These are phyloP conservation scores for Ustilago cynodontis DNA, from an alignment of 1,284 basidiomycete species.

Conservation along the genomic window DNA sequence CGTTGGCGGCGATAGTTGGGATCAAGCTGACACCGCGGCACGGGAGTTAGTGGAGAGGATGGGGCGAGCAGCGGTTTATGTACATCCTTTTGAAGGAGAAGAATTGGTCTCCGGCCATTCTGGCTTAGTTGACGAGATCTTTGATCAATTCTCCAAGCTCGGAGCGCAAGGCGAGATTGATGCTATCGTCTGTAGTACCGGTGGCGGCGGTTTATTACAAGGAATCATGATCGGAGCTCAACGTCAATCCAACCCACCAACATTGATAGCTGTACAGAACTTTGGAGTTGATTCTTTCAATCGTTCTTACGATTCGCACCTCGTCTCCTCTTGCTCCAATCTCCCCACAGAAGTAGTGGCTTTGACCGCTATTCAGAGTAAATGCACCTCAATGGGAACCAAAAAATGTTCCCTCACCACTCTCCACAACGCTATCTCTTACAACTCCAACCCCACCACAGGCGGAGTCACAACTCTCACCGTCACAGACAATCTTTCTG, in stretches of 20 bases:
- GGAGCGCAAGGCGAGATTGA: conserved; percentile 5
- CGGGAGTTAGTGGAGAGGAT: conserved; percentile 22
- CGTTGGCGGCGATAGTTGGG: conserved; percentile 33
- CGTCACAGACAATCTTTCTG: conserved; percentile 53
- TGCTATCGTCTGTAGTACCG: conserved; percentile 30
- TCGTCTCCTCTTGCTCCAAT: neutral
- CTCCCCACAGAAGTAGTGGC: conserved; percentile 22
- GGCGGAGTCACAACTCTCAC: conserved; percentile 33
- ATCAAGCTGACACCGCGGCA: conserved; percentile 45
- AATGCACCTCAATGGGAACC: conserved; percentile 65
- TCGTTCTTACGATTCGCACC: conserved; percentile 28
- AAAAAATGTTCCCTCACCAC: conserved; percentile 41
- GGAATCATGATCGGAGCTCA: conserved; percentile 29
- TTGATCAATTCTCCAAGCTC: conserved; percentile 10
- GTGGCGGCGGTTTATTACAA: conserved; percentile 36
- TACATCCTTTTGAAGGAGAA: conserved; percentile 67
- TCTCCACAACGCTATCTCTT: conserved; percentile 46
- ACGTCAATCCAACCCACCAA: conserved; percentile 1
- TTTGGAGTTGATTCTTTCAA: conserved; percentile 57
- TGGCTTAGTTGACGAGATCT: conserved; percentile 48
- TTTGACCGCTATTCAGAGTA: conserved; percentile 52
- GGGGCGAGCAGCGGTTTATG: conserved; percentile 34
- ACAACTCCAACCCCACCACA: conserved; percentile 27
- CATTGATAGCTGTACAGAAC: conserved; percentile 52
- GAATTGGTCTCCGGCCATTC: conserved; percentile 58